Evolutionary conservation across 306 rosid genomes (phyloP).

Genomic region (Datisca glomerata): DNA sequence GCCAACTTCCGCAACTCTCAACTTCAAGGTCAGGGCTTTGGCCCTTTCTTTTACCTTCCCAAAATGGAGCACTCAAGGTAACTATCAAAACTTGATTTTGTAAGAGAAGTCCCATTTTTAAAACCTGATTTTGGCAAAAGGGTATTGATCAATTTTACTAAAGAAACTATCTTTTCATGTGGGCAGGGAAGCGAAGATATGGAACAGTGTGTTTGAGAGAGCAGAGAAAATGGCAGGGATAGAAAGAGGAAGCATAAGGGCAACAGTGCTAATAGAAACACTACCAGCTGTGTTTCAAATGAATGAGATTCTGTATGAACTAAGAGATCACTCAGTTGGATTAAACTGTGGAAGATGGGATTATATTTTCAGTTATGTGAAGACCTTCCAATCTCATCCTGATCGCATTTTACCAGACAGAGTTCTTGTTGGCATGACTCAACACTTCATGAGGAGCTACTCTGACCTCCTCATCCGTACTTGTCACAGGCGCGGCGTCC

Average conservation of each 20-base stretch:
- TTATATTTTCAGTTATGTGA: slow-evolving; percentile 91
- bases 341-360: slow-evolving; percentile 96
- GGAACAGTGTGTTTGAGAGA: slow-evolving; percentile 78
- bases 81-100: background rate
- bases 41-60: slow-evolving; percentile 94
- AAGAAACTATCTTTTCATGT: slow-evolving; percentile 6
- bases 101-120: too few species aligned
- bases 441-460: slow-evolving; percentile 85
- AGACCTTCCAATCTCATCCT: slow-evolving; percentile 72
- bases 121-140: too few species aligned
- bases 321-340: slow-evolving; percentile 78
- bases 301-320: slow-evolving; percentile 84
- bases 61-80: slow-evolving; percentile 95
- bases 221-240: slow-evolving; percentile 70
- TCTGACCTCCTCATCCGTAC: slow-evolving; percentile 81
- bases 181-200: slow-evolving; percentile 80
- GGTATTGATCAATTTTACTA: too few species aligned
- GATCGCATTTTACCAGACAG: slow-evolving; percentile 81
- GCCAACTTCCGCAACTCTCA: slow-evolving; percentile 45
- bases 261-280: slow-evolving; percentile 80
- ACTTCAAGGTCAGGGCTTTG: slow-evolving; percentile 72
- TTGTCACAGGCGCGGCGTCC: slow-evolving; percentile 75
- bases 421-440: slow-evolving; percentile 76
- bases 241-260: slow-evolving; percentile 84
- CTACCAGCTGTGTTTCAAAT: slow-evolving; percentile 90